Base-by-base conservation (phyloP, 2,329 filamentous ascomycete species). In the Hypoxylon sp. region DNA sequence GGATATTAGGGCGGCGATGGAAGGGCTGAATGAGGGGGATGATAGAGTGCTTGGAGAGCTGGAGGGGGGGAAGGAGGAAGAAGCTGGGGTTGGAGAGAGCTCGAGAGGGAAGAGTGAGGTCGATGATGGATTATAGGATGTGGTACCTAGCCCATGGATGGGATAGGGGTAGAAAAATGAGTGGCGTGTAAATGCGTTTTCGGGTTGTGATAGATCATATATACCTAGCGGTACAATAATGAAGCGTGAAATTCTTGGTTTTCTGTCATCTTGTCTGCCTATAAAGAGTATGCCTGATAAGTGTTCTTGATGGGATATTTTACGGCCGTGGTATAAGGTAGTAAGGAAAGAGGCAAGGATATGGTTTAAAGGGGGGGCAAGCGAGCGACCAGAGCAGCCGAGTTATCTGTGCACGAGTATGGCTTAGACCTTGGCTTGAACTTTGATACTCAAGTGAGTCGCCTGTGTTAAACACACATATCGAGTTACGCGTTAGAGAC, bases 1-100 rank as follows among this genome's bases (percentile, higher is more conserved):
- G 71, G 87, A 89, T 66, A 87, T 89, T n/a, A 72, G 75, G 11
- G 77, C 75, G 0, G 85, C 85, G 5, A 79, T 73, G 68, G 80
- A 79, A 21, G 80, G 77, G 63, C 60, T 82, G 63, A 73, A 59
- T 41, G 61, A 32, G 41, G 66, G 53, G 41, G 48, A 50, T 38
- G 60, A 46, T 11, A 21, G 38, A 1, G 66, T 36, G 21, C 45
- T 49, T 49, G 45, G 45, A 23, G 45, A 49, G 21, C 4, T 14
- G 3, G 45, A 49, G 23, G 5, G 14, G 30, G 21, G 25, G 36
- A 36, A 56, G 25, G 2, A 49, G n/a, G 57, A 45, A 25, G 10
- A 65, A 28, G 41, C 58, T 10, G 41, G 70, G 43, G 73, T 69
- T 25, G 21, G 70, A 55, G 67, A 43, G 38, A 43, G 60, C 14